These are phyloP conservation scores for Sclerotiophoma versabilis DNA, from an alignment of 2,329 filamentous ascomycete genomes.

Conservation along the genomic window DNA sequence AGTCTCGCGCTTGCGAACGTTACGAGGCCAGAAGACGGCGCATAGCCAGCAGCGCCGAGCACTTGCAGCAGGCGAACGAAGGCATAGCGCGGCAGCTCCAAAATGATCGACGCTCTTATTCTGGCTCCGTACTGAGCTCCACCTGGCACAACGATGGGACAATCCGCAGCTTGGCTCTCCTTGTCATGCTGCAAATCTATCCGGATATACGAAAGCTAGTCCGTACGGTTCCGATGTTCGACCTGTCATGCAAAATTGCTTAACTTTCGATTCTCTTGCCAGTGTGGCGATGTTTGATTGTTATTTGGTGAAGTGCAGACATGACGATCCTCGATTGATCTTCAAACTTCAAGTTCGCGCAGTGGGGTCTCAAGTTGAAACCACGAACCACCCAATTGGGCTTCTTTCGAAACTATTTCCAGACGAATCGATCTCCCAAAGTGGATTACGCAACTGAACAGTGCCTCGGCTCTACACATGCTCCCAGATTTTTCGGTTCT, in stretches of 20 bases:
- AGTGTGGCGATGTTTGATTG: background rate
- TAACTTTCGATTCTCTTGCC: background rate
- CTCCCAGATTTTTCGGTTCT: background rate
- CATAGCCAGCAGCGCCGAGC: background rate
- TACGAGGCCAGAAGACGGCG: slow-evolving; percentile 3
- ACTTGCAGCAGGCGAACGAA: background rate
- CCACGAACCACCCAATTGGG: background rate
- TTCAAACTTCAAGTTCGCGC: slow-evolving; percentile 1
- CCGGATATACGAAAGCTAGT: background rate
- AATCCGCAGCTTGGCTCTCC: background rate
- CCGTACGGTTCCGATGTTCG: background rate
- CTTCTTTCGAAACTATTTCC: background rate
- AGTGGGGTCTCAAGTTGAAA: background rate
- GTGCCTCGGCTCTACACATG: background rate
- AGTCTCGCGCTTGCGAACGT: slow-evolving; percentile 9
- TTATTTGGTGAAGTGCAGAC: background rate
- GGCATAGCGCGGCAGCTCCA: slow-evolving; percentile 1
- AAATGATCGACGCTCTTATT: slow-evolving; percentile 1
- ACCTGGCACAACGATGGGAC: background rate
- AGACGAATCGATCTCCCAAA: background rate
- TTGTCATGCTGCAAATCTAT: background rate
- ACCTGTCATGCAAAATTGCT: background rate
- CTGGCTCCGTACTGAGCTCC: background rate
- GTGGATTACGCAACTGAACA: background rate
- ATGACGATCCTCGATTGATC: background rate